These are phyloP conservation scores for Caryopteris hybrid DNA, from an alignment of 305 asterid species.

Conservation along the genomic window DNA sequence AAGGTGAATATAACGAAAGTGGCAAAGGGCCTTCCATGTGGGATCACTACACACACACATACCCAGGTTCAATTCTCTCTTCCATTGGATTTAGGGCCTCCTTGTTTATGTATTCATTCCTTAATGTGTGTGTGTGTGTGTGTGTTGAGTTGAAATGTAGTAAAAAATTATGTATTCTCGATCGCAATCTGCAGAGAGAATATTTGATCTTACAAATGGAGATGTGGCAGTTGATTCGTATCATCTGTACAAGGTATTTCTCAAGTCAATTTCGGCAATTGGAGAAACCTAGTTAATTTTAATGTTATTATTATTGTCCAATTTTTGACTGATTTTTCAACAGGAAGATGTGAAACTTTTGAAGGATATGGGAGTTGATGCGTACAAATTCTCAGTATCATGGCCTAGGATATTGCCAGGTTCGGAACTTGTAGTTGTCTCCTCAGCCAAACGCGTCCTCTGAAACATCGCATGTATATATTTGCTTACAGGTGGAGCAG, in stretches of 20 bases:
- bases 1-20: slow-evolving; percentile 38
- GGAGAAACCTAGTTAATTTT: too few species aligned
- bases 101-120: too few species aligned
- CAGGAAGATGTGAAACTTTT: slow-evolving; percentile 40
- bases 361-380: slow-evolving; percentile 37
- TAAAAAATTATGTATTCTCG: too few species aligned
- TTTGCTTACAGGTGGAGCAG: slow-evolving; percentile 34
- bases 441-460: too few species aligned
- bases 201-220: slow-evolving; percentile 31
- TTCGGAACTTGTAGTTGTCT: too few species aligned
- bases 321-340: background rate
- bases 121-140: too few species aligned
- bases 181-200: slow-evolving; percentile 27
- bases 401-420: slow-evolving; percentile 53
- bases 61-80: slow-evolving; percentile 30
- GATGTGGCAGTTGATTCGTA: slow-evolving; percentile 44
- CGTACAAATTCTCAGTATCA: slow-evolving; percentile 41
- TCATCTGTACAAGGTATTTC: slow-evolving; percentile 36
- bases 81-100: too few species aligned
- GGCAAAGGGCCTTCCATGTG: slow-evolving; percentile 45
- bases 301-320: background rate
- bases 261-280: too few species aligned
- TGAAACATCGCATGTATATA: too few species aligned
- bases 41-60: slow-evolving; percentile 44
- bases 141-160: too few species aligned